Base-by-base conservation (phyloP, 257 asterid species). In the Orobanche coerulescens region DNA sequence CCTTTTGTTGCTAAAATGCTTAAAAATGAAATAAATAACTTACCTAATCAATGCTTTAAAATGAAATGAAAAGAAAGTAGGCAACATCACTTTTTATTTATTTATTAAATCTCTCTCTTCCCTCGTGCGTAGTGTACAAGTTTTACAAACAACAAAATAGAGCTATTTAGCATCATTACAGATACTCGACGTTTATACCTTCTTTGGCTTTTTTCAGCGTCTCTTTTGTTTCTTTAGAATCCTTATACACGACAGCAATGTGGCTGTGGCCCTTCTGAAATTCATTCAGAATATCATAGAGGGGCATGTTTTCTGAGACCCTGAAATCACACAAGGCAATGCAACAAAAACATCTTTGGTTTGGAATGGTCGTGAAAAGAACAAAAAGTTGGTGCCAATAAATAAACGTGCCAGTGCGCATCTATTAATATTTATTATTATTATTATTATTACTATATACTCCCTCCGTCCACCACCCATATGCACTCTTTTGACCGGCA, bases 241-340 rank as follows among this genome's bases (percentile, higher is more conserved):
- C 94, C 77, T 74, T 78, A 61, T 80, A 88, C 43, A 92, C 97
- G 28, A 86, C 95, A 50, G 97, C 98, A 50, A 92, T 75, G 89
- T 92, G 98, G 74, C 98, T 88, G 74, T 92, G 98, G 44, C 98
- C 98, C 84, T 89, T 88, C 72, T 92, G 97, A 79, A 92, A 92
- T 52, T 92, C 98, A 65, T 92, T 92, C 68, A 92, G 82, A 43
- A 92, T 92, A 81, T 92, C 98, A 68, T 92, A 92, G 36, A 92
- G 97, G 51, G 98, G 98, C 79, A 88, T 86, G 80, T 88, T 75
- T 72, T 86, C 98, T 3, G 93, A 77, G 62, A 92, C 97, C 79
- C 97, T 92, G 93, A 40, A 33, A 69, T 15, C 50, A 33, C 37
- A 52, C 47, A 66, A 55, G 31, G 40, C 71, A 74, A 42, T 26